Evolutionary conservation across 306 rosid species (phyloP).

Genomic region (Luffa aegyptiaca): DNA sequence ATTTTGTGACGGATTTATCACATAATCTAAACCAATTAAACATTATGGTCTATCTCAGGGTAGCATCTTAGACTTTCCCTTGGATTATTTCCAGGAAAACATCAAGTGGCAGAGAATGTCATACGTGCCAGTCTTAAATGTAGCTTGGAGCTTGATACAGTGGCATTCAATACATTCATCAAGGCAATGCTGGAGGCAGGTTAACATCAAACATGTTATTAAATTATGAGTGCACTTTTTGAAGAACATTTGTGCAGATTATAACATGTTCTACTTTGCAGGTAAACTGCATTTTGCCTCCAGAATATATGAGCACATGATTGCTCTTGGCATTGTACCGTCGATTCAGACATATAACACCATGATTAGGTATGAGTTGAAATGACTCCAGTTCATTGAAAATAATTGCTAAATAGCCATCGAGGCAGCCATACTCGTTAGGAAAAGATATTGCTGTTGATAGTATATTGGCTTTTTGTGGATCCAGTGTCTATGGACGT

Average conservation of each 20-base stretch:
- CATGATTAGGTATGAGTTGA: conserved; percentile 62
- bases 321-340: conserved; percentile 48
- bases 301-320: conserved; percentile 56
- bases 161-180: conserved; percentile 87
- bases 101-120: conserved; percentile 60
- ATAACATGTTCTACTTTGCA: conserved; percentile 24
- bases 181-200: conserved; percentile 93
- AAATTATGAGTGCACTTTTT: neutral
- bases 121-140: conserved; percentile 44
- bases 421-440: neutral
- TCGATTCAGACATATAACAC: conserved; percentile 87
- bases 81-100: conserved; percentile 43
- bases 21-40: neutral
- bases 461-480: neutral
- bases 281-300: conserved; percentile 71
- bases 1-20: neutral
- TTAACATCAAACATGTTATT: conserved; percentile 17
- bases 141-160: conserved; percentile 66
- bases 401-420: neutral
- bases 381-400: neutral
- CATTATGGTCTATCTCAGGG: neutral
- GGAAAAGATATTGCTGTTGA: conserved; percentile 1
- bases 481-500: conserved; percentile 75
- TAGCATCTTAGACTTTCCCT: neutral
- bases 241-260: conserved; percentile 14